phyloP scores from a whole-genome alignment of 257 asterid species.

The Solanum dulcamara region DNA sequence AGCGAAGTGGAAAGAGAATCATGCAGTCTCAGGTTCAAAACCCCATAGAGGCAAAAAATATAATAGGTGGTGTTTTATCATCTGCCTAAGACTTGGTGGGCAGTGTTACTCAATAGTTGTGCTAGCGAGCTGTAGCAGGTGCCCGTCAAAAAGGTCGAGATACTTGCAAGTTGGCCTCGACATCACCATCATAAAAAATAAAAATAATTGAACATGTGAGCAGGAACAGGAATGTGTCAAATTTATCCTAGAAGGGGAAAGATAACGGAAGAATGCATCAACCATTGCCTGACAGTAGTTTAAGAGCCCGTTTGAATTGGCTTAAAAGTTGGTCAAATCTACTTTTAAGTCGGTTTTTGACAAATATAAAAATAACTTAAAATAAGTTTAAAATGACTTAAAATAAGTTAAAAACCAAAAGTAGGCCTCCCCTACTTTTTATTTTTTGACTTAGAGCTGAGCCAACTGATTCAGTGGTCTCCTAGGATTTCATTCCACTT shows the following conservation, averaged over 20 bases:
- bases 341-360: too few relatives aligned
- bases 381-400: too few relatives aligned
- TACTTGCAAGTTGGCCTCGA: not conserved
- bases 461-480: too few relatives aligned
- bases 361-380: too few relatives aligned
- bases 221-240: not conserved
- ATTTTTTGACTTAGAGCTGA: too few relatives aligned
- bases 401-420: too few relatives aligned
- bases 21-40: not conserved
- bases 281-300: slow-evolving; percentile 39
- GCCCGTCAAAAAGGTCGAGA: not conserved
- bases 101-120: not conserved
- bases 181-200: not conserved
- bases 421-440: too few relatives aligned
- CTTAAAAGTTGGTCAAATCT: too few relatives aligned
- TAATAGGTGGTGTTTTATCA: not conserved
- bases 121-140: not conserved
- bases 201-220: not conserved
- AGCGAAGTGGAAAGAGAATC: not conserved
- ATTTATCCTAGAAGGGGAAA: not conserved
- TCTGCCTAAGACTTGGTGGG: not conserved
- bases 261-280: slow-evolving; percentile 25
- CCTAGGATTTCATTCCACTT: too few relatives aligned
- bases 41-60: not conserved
- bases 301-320: too few relatives aligned